Evolutionary conservation across 2,329 filamentous ascomycete species (phyloP), one percentile per base, ranked within the genome.

Genomic region (Beauveria scarabaeidicola): DNA sequence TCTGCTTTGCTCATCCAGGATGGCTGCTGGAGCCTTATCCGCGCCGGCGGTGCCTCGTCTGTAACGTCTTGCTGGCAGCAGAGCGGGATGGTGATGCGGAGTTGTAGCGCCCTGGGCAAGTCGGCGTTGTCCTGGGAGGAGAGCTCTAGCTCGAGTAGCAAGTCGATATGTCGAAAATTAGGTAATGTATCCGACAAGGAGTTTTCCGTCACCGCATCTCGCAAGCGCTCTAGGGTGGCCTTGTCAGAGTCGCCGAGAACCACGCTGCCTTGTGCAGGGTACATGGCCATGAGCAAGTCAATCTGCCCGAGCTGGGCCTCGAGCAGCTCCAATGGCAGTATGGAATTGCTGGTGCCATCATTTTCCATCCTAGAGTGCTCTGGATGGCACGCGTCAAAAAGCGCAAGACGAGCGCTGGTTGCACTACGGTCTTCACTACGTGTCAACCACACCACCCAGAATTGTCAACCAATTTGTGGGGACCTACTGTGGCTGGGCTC

Each of bases 221-320:
- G 63, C 5, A 72, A 23, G 3, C 3, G 29, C 8, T 67, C 64
- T 13, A 70, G 29, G 5, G 65, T 11, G 0, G 54, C 32, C 1
- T 27, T 59, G 1, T 65, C 68, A 8, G 56, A n/a, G 4, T 66
- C 60, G 23, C 69, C 68, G 4, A 74, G 63, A 0, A 61, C 55
- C 1, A 75, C 65, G 5, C 69, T 70, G n/a, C 71, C 68, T 13
- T 76, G 71, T 0, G 67, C 64, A 1, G 74, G 73, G 61, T 79
- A 82, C 80, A 82, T 82, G 10, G 79, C 78, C 63, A 72, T 68
- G 3, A 82, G 67, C n/a, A 82, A 75, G 54, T 82, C 79, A 38
- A 81, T 71, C 58, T 77, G 77, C 1, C 74, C 75, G 11, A 81
- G 66, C 66, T 81, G 78, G 13, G 75, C 69, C 61, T 78, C 75